Conservation (phyloP, 1,284 basidiomycete genomes). For the Trichosporon sp. region DNA sequence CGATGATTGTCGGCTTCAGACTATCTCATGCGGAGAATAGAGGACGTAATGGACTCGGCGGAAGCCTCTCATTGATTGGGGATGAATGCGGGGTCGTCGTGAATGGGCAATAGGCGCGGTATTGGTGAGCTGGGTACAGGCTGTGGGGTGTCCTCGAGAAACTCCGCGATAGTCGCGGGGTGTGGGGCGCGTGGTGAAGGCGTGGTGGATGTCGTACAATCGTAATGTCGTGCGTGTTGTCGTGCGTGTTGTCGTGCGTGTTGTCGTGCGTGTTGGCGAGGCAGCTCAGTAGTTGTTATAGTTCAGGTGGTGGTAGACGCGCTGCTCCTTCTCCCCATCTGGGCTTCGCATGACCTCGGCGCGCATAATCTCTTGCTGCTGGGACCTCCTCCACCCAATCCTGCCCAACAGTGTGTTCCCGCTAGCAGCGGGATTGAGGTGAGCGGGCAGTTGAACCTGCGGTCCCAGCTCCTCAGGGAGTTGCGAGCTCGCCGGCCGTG, state of each 20-base stretch:
- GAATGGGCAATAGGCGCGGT: no score
- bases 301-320: slow-evolving; percentile 8
- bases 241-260: no score
- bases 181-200: not conserved
- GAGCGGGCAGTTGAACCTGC: not conserved
- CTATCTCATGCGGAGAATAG: not conserved
- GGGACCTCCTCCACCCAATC: not conserved
- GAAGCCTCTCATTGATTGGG: not conserved
- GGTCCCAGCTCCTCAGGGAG: not conserved
- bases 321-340: not conserved
- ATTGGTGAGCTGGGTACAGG: no score
- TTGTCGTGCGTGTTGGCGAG: not conserved
- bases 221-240: slow-evolving; percentile 1
- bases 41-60: not conserved
- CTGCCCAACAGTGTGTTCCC: not conserved
- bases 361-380: slow-evolving; percentile 12
- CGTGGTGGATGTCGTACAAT: not conserved
- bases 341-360: slow-evolving; percentile 5
- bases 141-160: not conserved
- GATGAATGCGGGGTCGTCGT: no score
- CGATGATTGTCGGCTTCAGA: not conserved
- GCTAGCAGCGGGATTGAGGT: not conserved
- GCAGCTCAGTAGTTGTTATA: slow-evolving; percentile 6
- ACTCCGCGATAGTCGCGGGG: not conserved
- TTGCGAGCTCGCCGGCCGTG: not conserved